Evolutionary conservation across 164 flowering plant genomes (phyloP).

Genomic region (Tinospora cordifolia): DNA sequence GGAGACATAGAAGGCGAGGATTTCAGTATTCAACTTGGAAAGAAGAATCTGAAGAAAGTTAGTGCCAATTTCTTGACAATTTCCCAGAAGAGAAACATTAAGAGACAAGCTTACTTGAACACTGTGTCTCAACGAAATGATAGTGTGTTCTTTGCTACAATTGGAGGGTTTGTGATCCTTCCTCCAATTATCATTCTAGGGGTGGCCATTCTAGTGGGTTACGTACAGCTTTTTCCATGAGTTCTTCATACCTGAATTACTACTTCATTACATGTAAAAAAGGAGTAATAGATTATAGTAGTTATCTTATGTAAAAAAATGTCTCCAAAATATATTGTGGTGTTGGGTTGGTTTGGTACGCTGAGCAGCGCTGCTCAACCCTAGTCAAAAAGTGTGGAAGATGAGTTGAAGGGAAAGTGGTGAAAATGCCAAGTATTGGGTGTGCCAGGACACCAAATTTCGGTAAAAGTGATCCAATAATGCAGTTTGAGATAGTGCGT

Average conservation of each 20-base stretch:
- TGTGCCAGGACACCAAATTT: too few species aligned
- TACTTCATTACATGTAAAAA: background rate
- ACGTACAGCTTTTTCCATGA: slow-evolving; percentile 89
- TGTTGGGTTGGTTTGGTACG: too few species aligned
- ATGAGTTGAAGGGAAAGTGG: too few species aligned
- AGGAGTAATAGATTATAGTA: background rate
- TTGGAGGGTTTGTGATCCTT: slow-evolving; percentile 72
- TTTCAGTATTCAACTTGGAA: slow-evolving; percentile 72
- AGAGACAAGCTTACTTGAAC: slow-evolving; percentile 70
- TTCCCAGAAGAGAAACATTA: slow-evolving; percentile 92
- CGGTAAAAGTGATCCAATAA: too few species aligned
- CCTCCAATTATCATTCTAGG: slow-evolving; percentile 77
- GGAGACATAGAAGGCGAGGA: slow-evolving; percentile 60
- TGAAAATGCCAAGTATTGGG: too few species aligned
- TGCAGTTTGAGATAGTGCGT: too few species aligned
- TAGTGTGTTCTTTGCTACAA: slow-evolving; percentile 66
- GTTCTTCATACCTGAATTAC: background rate
- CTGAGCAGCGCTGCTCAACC: too few species aligned
- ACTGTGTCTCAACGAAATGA: slow-evolving; percentile 88
- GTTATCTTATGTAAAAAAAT: too few species aligned
- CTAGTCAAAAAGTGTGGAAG: too few species aligned
- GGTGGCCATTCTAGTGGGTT: slow-evolving; percentile 73
- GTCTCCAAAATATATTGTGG: too few species aligned
- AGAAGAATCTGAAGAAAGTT: slow-evolving; percentile 65
- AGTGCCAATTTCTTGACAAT: slow-evolving; percentile 56